Evolutionary conservation across 768 basidiomycete genomes (phyloP), one percentile per base, ranked within the genome.

Genomic region (Punctularia strigosozonata): DNA sequence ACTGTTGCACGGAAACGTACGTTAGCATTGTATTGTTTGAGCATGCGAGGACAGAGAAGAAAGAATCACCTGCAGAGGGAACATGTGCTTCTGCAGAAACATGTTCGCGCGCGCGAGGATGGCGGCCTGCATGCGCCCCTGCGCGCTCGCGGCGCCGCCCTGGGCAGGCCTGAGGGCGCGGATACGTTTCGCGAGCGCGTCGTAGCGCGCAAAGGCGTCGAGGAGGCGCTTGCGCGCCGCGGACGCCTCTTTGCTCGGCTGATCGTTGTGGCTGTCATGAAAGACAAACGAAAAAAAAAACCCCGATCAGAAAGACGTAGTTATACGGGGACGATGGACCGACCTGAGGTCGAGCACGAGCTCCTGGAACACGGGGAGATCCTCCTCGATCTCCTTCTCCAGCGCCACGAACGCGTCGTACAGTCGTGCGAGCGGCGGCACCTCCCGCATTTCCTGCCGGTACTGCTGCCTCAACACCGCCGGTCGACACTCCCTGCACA

Each of bases 11-110:
- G 12, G 14, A 17, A 15, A 8, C 13, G 30, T 30, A 24, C 18
- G 14, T 37, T 13, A 18, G 21, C 19, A 19, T 19, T 19, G 17
- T 8, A n/a, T 14, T 25, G 21, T 10, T 10, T 33, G 19, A 33
- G 23, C 20, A 25, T 28, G 19, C 4, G 25, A 26, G 25, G 6
- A 28, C 25, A 22, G 14, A 35, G 38, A 7, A 12, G 17, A 15
- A 23, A 8, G 25, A 25, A 61, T 14, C 41, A 78, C 83, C 66
- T 89, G 80, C 6, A 94, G 62, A 14, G 84, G 80, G 42, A 86
- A 79, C 84, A 97, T 90, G 47, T 95, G 77, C 51, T 82, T 87
- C 54, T 87, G 81, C 45, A 99, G 60, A 55, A 94, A 97, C 20
- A 77, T 31, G 43, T 73, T 84, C 0, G 88, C 84, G 3, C 84